These are phyloP conservation scores for Saturnispora quitensis DNA, from an alignment of 805 yeast genomes.

Conservation along the genomic window DNA sequence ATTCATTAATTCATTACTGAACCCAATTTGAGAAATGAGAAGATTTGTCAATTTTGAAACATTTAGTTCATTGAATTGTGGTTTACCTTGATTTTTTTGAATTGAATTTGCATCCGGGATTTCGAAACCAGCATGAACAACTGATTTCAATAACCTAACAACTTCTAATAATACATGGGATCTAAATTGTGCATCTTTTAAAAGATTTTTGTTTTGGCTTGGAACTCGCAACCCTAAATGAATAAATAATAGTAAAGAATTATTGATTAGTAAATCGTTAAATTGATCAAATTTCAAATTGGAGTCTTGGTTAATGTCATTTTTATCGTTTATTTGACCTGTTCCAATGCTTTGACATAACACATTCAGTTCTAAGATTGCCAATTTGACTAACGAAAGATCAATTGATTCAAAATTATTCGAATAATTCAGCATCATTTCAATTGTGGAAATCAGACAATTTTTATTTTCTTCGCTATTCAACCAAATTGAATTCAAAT, in stretches of 20 bases:
- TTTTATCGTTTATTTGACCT: conserved; percentile 54
- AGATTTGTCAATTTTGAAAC: conserved; percentile 23
- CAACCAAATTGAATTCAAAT: conserved; percentile 67
- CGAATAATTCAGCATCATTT: conserved; percentile 56
- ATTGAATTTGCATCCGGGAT: conserved; percentile 23
- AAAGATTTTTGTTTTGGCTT: conserved; percentile 30
- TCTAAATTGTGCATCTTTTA: conserved; percentile 73
- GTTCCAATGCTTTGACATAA: conserved; percentile 57
- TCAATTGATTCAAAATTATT: conserved; percentile 47
- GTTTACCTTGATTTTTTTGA: conserved; percentile 19
- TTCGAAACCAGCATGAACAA: conserved; percentile 33
- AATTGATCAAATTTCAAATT: conserved; percentile 53
- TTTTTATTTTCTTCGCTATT: conserved; percentile 51
- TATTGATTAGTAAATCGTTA: conserved; percentile 59
- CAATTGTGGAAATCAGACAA: conserved; percentile 50
- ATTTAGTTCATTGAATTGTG: conserved; percentile 29
- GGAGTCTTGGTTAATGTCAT: conserved; percentile 41
- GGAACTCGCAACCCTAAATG: conserved; percentile 72
- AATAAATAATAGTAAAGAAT: conserved; percentile 57
- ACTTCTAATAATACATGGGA: conserved; percentile 62
- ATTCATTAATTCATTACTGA: conserved; percentile 49
- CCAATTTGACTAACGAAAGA: conserved; percentile 53
- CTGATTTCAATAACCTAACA: conserved; percentile 56
- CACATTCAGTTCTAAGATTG: conserved; percentile 60
- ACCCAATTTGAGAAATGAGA: conserved; percentile 48